Evolutionary conservation across 2,329 filamentous ascomycete species (phyloP), one percentile per base, ranked within the genome.

Genomic region (Clonostachys rosea): DNA sequence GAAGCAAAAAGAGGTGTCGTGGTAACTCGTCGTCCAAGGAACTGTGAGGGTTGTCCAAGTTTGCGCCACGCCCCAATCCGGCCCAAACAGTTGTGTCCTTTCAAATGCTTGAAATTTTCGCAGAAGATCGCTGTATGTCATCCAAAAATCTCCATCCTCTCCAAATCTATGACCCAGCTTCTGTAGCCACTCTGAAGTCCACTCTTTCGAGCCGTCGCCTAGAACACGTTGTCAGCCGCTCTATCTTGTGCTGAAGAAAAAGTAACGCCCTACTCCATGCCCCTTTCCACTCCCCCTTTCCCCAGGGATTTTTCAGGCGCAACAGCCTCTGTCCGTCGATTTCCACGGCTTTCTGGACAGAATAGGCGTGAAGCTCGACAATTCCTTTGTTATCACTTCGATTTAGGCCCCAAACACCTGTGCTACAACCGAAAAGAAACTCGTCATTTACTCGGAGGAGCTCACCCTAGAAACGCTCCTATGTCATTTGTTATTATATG

Each of bases 131-230:
- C 76, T 68, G 54, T 82, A 81, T 3, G 75, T 70, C 56, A 81
- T 81, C 78, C 78, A 81, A 51, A 81, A 81, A 42, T 75, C 80
- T 20, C 87, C 87, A 55, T 91, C 87, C 54, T 89, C 85, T 37
- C 87, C 87, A 54, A 91, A 91, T 40, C 78, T 81, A 60, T 91
- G 87, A 42, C 78, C 74, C 1, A 94, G 74, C 56, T 85, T 83
- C 50, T 82, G 68, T 66, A 92, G 83, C 79, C 86, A 89, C 54
- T 91, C 84, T 0, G 87, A 74, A 1, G 87, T 92, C 89, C 89
- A 95, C 63, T 92, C 84, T 56, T 89, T 87, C 7, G 86, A 89
- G 0, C 89, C 89, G 58, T 94, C 89, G 5, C 73, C 75, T 69
- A 14, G 30, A 33, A 39, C 36, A 12, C 35, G 18, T 65, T 14